These are phyloP conservation scores for Casuarina cunninghamiana DNA, from an alignment of 306 rosid species.

Conservation along the genomic window DNA sequence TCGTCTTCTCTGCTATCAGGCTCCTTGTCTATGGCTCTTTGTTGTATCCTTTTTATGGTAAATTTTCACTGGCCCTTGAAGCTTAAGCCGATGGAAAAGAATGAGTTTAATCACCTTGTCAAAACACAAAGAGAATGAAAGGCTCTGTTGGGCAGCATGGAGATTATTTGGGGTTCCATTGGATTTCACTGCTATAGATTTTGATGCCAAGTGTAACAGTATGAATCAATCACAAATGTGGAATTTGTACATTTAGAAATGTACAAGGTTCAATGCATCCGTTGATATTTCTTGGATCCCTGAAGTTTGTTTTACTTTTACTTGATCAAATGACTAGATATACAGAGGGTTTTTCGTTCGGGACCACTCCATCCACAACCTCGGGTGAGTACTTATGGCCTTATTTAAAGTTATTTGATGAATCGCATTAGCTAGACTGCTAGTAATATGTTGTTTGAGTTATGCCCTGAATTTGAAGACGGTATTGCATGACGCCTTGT, in stretches of 20 bases:
- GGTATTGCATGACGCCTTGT: slow-evolving; percentile 9
- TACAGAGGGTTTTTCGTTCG: slow-evolving; percentile 83
- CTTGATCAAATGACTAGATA: slow-evolving; percentile 63
- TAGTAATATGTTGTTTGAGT: not conserved
- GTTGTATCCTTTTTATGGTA: slow-evolving; percentile 68
- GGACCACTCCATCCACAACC: slow-evolving; percentile 88
- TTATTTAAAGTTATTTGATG: slow-evolving; percentile 5
- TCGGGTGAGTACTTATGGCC: slow-evolving; percentile 50
- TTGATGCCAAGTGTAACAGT: not conserved
- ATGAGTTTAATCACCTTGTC: too few species aligned
- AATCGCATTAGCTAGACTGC: not conserved
- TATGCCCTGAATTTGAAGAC: slow-evolving; percentile 8
- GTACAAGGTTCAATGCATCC: not conserved
- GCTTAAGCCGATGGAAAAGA: too few species aligned
- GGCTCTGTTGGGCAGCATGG: too few species aligned
- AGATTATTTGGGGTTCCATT: not conserved
- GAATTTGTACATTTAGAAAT: not conserved
- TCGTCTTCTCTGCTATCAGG: slow-evolving; percentile 80
- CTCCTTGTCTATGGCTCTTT: slow-evolving; percentile 87
- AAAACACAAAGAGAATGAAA: too few species aligned
- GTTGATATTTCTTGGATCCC: slow-evolving; percentile 6
- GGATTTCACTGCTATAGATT: not conserved
- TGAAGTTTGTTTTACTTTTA: slow-evolving; percentile 43
- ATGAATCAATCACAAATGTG: not conserved
- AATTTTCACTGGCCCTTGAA: too few species aligned